These are phyloP conservation scores for Paraconiothyrium brasiliense DNA, from an alignment of 2,329 filamentous ascomycete genomes.

Conservation along the genomic window DNA sequence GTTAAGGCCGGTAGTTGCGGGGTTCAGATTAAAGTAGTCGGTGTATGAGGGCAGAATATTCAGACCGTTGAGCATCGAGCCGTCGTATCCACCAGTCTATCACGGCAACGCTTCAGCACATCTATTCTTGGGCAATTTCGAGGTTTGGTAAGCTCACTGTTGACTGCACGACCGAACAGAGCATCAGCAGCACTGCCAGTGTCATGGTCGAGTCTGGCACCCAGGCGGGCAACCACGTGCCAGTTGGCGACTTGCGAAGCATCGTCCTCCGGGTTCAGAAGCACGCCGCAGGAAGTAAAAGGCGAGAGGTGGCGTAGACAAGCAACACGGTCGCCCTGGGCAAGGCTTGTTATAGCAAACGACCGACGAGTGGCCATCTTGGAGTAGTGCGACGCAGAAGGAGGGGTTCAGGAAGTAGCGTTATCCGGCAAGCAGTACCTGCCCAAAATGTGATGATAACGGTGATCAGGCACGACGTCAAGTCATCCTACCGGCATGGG, in stretches of 20 bases:
- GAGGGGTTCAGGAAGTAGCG: neutral
- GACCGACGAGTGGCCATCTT: neutral
- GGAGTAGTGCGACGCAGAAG: neutral
- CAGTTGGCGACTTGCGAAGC: conserved; percentile 16
- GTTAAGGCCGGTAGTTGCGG: conserved; percentile 15
- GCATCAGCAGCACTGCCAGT: conserved; percentile 31
- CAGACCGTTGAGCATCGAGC: conserved; percentile 16
- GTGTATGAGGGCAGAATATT: conserved; percentile 14
- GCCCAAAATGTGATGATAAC: neutral
- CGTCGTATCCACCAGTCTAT: conserved; percentile 13
- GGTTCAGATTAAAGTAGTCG: conserved; percentile 14
- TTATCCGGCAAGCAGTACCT: conserved; percentile 6
- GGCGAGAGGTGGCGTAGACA: conserved; percentile 11
- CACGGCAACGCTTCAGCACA: neutral
- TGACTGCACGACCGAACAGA: conserved; percentile 59
- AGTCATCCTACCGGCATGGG: neutral
- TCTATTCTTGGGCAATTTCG: neutral
- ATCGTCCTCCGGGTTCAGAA: conserved; percentile 5
- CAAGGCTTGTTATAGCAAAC: conserved; percentile 13
- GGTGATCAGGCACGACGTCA: neutral
- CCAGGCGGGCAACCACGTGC: conserved; percentile 20
- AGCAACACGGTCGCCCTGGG: conserved; percentile 15
- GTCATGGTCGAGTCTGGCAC: conserved; percentile 19
- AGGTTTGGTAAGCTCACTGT: neutral
- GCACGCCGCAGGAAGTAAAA: neutral